Base-by-base conservation (phyloP, 495 filamentous ascomycete species). In the Evernia prunastri region DNA sequence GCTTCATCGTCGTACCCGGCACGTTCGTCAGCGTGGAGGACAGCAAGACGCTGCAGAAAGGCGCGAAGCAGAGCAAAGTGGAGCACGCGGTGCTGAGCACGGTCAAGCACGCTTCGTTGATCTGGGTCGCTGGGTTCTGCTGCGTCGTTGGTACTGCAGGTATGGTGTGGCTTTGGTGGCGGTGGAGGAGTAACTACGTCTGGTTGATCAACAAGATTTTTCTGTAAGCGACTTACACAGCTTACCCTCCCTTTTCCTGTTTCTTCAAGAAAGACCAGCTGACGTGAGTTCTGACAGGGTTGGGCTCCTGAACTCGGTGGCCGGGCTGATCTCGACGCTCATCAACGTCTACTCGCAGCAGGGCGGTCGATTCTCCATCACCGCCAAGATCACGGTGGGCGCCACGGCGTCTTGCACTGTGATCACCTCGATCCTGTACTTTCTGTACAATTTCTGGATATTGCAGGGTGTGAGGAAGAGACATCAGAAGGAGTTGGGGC, bases 341-440 rank as follows among this genome's bases (percentile, higher is more conserved):
- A 70, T 77, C 18, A 78, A 73, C 68, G 74, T 85, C 12, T 84
- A 83, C 64, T 68, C 74, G 25, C 73, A 78, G 42, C 76, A 80
- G 51, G 57, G 69, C 1, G 78, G 81, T 7, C 61, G 71, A 17
- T 82, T 76, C 78, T 74, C 73, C 35, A 70, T 78, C 13, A 81
- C 77, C 58, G 80, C 79, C 8, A 70, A 76, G 40, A 68, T 77
- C 2, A 79, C 76, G 11, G 65, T 72, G 0, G 64, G 73, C 39
- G 70, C 29, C 2, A 61, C 59, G 13, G 59, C n/a, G 18, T 42
- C 37, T n/a, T 61, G 59, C n/a, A 61, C 59, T 0, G 59, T 51
- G 0, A 20, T 61, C 31, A 47, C 42, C 0, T 40, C 59, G 15
- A 17, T 61, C 4, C n/a, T 61, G 42, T 61, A 42, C 42, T 51